phyloP scores from a whole-genome alignment of 2,329 filamentous ascomycete genomes.

The Sporothrix mexicana region DNA sequence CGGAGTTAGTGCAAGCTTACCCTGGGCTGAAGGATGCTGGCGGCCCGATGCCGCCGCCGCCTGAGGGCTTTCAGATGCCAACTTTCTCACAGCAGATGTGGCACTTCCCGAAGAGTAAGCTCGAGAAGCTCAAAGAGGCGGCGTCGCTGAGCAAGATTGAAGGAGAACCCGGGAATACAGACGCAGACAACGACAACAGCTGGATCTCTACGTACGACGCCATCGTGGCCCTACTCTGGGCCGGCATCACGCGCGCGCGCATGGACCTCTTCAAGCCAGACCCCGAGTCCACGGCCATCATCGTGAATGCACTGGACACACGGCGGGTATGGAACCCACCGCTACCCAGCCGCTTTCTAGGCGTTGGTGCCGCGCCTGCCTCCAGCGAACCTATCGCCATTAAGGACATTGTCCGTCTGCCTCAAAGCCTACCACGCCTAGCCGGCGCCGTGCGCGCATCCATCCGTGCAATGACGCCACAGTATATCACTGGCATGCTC shows the following conservation, averaged over 20 bases:
- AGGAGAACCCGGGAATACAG: conserved; percentile 30
- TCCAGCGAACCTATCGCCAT: not conserved
- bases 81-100: conserved; percentile 41
- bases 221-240: conserved; percentile 52
- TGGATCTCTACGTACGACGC: conserved; percentile 57
- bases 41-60: conserved; percentile 31
- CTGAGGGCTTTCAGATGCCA: conserved; percentile 34
- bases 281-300: not conserved
- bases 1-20: not conserved
- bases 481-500: conserved; percentile 38
- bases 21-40: conserved; percentile 30
- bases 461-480: conserved; percentile 39
- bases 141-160: conserved; percentile 37
- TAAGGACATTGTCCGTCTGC: conserved; percentile 11
- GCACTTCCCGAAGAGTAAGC: conserved; percentile 53
- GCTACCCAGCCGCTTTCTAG: conserved; percentile 40
- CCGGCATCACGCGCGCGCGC: conserved; percentile 46
- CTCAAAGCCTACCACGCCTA: conserved; percentile 35
- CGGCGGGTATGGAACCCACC: conserved; percentile 39
- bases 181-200: conserved; percentile 41
- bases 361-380: conserved; percentile 38
- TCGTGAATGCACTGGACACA: conserved; percentile 41
- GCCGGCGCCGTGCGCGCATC: conserved; percentile 40
- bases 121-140: conserved; percentile 48
- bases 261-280: conserved; percentile 43